Evolutionary conservation across 768 basidiomycete species (phyloP).

Genomic region (Termitomyces sp.): DNA sequence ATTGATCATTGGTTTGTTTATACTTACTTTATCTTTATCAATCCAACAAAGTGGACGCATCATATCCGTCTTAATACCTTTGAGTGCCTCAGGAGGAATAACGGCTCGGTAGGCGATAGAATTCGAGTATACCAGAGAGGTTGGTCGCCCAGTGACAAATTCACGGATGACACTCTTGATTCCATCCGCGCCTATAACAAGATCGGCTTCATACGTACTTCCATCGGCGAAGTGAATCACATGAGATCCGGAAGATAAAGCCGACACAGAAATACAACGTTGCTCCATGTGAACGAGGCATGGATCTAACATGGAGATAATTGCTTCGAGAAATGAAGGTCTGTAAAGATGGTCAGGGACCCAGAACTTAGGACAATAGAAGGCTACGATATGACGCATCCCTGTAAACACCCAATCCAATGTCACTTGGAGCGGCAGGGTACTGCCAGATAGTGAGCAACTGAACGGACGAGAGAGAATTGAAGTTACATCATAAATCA

Average conservation of each 20-base stretch:
- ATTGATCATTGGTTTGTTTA: neutral
- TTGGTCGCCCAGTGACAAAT: conserved; percentile 20
- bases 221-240: conserved; percentile 44
- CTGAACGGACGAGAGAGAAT: neutral
- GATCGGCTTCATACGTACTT: conserved; percentile 36
- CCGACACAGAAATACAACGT: conserved; percentile 33
- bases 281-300: conserved; percentile 42
- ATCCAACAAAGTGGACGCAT: conserved; percentile 35
- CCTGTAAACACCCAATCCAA: conserved; percentile 42
- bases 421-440: conserved; percentile 23
- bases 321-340: conserved; percentile 43
- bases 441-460: conserved; percentile 21
- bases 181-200: conserved; percentile 50
- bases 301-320: conserved; percentile 37
- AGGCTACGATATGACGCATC: neutral
- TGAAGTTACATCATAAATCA: conserved; percentile 37
- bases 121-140: conserved; percentile 35
- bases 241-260: conserved; percentile 19
- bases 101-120: conserved; percentile 46
- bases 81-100: conserved; percentile 31
- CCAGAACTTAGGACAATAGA: neutral
- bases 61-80: conserved; percentile 32
- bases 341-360: conserved; percentile 19
- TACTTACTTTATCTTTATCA: conserved; percentile 38
- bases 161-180: conserved; percentile 42